Conservation (phyloP, 2,329 filamentous ascomycete genomes). For the Ceratocystis variospora region DNA sequence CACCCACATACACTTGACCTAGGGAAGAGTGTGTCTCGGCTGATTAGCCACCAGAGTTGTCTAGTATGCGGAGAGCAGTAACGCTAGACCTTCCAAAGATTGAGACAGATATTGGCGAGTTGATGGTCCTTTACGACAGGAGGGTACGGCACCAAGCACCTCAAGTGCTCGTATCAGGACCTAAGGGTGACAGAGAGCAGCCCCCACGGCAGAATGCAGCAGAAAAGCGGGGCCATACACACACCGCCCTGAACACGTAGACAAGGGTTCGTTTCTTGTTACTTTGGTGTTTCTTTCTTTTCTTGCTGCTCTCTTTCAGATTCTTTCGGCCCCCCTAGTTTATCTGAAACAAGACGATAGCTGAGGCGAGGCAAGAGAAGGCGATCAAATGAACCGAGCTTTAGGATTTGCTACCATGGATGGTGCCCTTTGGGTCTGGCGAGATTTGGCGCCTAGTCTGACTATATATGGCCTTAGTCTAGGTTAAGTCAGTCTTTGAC, state of each 20-base stretch:
- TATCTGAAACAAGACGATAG: not conserved
- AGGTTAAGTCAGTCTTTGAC: no score
- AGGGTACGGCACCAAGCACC: not conserved
- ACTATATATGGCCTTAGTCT: not conserved
- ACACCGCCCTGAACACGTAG: not conserved
- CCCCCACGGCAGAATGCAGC: not conserved
- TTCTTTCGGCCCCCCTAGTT: not conserved
- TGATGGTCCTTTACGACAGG: no score
- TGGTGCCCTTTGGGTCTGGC: not conserved
- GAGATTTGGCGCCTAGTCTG: not conserved
- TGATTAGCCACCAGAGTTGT: not conserved
- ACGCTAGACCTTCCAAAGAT: no score
- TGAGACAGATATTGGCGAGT: no score
- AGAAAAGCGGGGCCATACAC: not conserved
- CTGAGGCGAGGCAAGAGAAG: not conserved
- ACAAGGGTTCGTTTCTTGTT: not conserved
- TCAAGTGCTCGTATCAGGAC: not conserved
- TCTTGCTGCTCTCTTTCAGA: not conserved
- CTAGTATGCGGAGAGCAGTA: no score
- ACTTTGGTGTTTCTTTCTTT: conserved; percentile 1
- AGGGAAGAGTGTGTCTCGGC: not conserved
- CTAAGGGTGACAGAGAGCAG: not conserved
- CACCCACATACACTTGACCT: not conserved
- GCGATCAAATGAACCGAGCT: conserved; percentile 1
- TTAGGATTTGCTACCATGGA: conserved; percentile 3